phyloP scores from a whole-genome alignment of 768 basidiomycete genomes.

The Suillus variegatus region DNA sequence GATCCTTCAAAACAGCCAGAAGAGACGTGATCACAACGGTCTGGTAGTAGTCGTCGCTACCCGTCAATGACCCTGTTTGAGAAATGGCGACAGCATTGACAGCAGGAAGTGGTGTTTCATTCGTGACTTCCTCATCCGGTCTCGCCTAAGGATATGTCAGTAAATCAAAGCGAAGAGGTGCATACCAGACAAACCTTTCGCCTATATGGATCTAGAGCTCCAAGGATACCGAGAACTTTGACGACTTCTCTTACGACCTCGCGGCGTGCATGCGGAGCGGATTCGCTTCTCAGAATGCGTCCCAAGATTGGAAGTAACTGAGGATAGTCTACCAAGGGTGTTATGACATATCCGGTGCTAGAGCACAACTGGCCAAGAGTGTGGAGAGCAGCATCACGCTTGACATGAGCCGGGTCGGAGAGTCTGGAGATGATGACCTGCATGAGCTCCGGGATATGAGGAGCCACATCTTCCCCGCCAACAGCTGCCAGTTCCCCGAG shows the following conservation, averaged over 20 bases:
- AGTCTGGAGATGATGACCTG: slow-evolving; percentile 85
- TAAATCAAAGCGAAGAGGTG: neutral
- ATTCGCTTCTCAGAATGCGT: slow-evolving; percentile 83
- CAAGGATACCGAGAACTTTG: slow-evolving; percentile 93
- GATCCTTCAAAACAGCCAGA: slow-evolving; percentile 85
- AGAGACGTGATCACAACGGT: slow-evolving; percentile 91
- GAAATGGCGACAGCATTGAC: slow-evolving; percentile 71
- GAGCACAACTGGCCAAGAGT: slow-evolving; percentile 96
- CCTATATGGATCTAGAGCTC: slow-evolving; percentile 93
- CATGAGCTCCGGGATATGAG: slow-evolving; percentile 87
- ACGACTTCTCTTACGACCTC: slow-evolving; percentile 95
- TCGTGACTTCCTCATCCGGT: slow-evolving; percentile 63
- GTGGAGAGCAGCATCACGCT: slow-evolving; percentile 91
- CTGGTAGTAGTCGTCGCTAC: slow-evolving; percentile 96
- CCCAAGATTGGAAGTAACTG: slow-evolving; percentile 85
- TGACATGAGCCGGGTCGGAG: slow-evolving; percentile 84
- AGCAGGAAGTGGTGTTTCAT: slow-evolving; percentile 58
- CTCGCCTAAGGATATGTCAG: slow-evolving; percentile 42
- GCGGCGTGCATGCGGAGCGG: slow-evolving; percentile 61
- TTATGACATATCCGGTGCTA: slow-evolving; percentile 92
- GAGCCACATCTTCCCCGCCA: slow-evolving; percentile 87
- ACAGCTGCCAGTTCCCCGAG: slow-evolving; percentile 92
- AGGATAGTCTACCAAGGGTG: slow-evolving; percentile 89
- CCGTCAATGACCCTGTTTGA: slow-evolving; percentile 58
- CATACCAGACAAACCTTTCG: slow-evolving; percentile 67